A percentile compares a stretch with the other conserved stretches of the same genome.
Evolutionary conservation across 805 yeast species (phyloP).

Genomic region (Candida ovalis): DNA sequence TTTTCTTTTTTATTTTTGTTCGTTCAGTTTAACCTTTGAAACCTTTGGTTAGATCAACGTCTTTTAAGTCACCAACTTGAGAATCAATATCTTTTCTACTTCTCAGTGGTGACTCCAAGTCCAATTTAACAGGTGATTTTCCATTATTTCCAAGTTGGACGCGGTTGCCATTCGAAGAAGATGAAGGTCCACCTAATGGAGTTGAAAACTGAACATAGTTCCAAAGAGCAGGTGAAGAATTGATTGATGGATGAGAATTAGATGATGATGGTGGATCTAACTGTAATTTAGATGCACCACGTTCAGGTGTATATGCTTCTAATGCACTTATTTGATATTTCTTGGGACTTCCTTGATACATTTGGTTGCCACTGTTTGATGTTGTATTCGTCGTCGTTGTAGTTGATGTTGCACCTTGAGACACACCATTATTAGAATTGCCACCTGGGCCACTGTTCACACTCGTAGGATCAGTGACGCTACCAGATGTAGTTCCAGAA

Average conservation of each 20-base stretch:
- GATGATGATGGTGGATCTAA: constrained; percentile 26
- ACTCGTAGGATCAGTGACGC: neutral
- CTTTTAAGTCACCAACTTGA: constrained; percentile 39
- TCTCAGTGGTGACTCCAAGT: constrained; percentile 28
- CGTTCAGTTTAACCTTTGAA: constrained; percentile 29
- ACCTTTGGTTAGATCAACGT: constrained; percentile 46
- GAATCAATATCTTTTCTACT: constrained; percentile 19
- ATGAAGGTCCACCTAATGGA: constrained; percentile 27
- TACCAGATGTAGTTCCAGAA: neutral
- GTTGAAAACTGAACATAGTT: constrained; percentile 74
- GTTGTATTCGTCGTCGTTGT: neutral
- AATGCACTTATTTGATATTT: constrained; percentile 46
- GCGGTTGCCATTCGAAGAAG: constrained; percentile 35
- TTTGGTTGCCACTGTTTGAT: constrained; percentile 1
- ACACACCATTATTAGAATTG: too few species aligned
- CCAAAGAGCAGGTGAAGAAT: constrained; percentile 90
- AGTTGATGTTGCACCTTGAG: too few species aligned
- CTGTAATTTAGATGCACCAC: constrained; percentile 37
- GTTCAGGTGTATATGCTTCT: constrained; percentile 64
- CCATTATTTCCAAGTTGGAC: constrained; percentile 33
- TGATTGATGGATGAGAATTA: constrained; percentile 40
- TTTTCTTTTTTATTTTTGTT: neutral
- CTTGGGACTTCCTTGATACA: constrained; percentile 29
- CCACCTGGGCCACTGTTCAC: too few species aligned
- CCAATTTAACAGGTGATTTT: constrained; percentile 17